Conservation (phyloP, 73 alveolate species). For the Blepharisma japonicum region DNA sequence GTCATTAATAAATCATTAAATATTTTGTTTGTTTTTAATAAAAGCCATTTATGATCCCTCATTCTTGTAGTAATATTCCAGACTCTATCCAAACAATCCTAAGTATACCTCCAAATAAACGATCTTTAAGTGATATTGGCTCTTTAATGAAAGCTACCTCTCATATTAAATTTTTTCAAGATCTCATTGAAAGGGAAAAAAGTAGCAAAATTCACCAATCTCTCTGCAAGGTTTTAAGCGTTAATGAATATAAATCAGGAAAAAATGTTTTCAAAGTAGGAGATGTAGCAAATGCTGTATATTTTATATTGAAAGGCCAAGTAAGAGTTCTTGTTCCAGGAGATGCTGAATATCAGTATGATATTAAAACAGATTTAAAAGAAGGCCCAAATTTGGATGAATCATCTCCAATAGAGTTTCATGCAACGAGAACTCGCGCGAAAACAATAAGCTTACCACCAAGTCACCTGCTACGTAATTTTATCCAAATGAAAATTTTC, state of each 20-base stretch:
- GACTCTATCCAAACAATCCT: background rate
- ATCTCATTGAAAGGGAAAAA: slow-evolving; percentile 14
- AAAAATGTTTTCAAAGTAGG: background rate
- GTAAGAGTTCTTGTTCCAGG: background rate
- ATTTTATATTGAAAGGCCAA: slow-evolving; percentile 7
- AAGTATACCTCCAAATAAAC: background rate
- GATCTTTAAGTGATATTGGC: background rate
- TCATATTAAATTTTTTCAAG: slow-evolving; percentile 15
- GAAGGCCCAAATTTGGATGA: too few relatives aligned
- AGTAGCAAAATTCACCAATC: background rate
- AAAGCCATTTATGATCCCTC: too few relatives aligned
- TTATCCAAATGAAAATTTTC: too few relatives aligned
- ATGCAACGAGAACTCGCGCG: too few relatives aligned
- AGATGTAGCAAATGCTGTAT: slow-evolving; percentile 10
- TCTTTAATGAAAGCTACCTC: background rate
- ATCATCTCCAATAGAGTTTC: too few relatives aligned
- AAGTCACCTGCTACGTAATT: too few relatives aligned
- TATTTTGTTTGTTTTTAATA: too few relatives aligned
- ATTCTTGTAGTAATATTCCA: too few relatives aligned
- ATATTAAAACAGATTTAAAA: too few relatives aligned
- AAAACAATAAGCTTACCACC: too few relatives aligned
- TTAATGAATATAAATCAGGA: background rate
- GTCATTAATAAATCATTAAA: too few relatives aligned
- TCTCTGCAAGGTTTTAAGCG: background rate
- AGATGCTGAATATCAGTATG: too few relatives aligned